Percentiles rank a stretch among this genome's conserved stretches.
phyloP scores from a whole-genome alignment of 305 asterid genomes.

The Fraxinus dipetala region DNA sequence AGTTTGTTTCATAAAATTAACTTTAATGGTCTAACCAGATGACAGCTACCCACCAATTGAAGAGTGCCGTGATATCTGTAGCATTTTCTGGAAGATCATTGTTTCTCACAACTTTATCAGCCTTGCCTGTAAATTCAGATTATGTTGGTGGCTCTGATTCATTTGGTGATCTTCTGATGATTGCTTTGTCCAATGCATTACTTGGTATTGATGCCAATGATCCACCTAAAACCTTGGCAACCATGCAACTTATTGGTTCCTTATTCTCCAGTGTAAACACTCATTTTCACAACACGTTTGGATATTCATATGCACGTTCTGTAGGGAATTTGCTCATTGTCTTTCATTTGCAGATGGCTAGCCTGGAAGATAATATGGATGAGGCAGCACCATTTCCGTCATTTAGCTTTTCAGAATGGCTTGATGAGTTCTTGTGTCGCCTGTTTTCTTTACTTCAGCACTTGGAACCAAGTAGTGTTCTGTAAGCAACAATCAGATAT shows the following conservation, averaged over 20 bases:
- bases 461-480: constrained; percentile 86
- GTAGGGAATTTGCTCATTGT: constrained; percentile 32
- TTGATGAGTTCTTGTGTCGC: constrained; percentile 93
- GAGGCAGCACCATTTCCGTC: constrained; percentile 60
- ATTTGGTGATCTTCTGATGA: constrained; percentile 73
- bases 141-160: constrained; percentile 50
- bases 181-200: constrained; percentile 83
- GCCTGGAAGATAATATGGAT: constrained; percentile 63
- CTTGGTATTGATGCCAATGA: constrained; percentile 99
- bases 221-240: constrained; percentile 98
- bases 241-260: constrained; percentile 95
- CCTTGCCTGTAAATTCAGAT: constrained; percentile 41
- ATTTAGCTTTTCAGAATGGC: constrained; percentile 90
- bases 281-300: constrained; percentile 23
- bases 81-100: constrained; percentile 89
- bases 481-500: constrained; percentile 58
- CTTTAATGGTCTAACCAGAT: constrained; percentile 50
- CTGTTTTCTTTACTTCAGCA: constrained; percentile 89
- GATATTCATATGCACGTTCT: constrained; percentile 4
- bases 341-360: constrained; percentile 69
- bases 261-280: constrained; percentile 81
- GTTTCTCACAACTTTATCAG: constrained; percentile 57
- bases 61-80: constrained; percentile 90
- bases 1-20: constrained; percentile 23
- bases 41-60: constrained; percentile 99